These are phyloP conservation scores for Russula sp. DNA, from an alignment of 768 basidiomycete genomes.

Conservation along the genomic window DNA sequence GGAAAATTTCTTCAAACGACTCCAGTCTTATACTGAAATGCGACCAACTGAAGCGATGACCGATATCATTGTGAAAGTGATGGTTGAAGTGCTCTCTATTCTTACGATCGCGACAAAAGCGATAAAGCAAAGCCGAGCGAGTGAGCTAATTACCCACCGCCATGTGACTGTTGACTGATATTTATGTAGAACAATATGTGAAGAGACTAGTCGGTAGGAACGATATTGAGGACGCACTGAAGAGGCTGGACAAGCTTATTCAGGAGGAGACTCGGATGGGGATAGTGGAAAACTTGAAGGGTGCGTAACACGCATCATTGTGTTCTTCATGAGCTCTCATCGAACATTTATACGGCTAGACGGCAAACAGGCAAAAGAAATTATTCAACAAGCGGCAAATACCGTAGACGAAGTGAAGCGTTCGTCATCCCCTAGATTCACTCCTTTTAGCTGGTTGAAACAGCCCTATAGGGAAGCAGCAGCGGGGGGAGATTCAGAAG, in stretches of 20 bases:
- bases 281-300: neutral
- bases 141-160: neutral
- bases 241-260: neutral
- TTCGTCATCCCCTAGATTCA: neutral
- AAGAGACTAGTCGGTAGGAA: neutral
- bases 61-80: neutral
- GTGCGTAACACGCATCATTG: neutral
- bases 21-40: neutral
- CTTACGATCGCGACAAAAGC: neutral
- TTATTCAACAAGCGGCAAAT: neutral
- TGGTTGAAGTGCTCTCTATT: no score
- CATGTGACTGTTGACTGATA: neutral
- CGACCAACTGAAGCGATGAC: neutral
- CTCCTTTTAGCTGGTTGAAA: neutral
- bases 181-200: neutral
- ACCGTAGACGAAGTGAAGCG: neutral
- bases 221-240: neutral
- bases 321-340: neutral
- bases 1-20: neutral
- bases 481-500: neutral
- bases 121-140: neutral
- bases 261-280: constrained; percentile 1
- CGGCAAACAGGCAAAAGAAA: neutral
- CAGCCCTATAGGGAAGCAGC: neutral
- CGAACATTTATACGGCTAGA: neutral